phyloP scores from a whole-genome alignment of 1,139 yeast species.

The Diutina pseudorugosa region DNA sequence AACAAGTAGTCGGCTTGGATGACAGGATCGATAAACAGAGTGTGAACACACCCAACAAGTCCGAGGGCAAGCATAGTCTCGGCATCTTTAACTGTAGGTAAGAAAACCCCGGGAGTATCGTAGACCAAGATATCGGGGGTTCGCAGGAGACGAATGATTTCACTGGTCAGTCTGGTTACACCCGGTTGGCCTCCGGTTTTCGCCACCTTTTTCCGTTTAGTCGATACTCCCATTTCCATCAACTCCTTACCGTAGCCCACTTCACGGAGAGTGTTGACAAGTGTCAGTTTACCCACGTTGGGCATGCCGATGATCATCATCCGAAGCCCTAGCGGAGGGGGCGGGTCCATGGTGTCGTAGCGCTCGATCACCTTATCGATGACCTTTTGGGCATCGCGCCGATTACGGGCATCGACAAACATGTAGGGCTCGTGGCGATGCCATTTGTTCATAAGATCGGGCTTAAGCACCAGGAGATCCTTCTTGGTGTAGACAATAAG shows the following conservation, averaged over 20 bases:
- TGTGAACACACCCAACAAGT: constrained; percentile 68
- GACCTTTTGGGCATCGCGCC: constrained; percentile 38
- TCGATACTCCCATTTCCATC: constrained; percentile 19
- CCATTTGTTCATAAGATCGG: constrained; percentile 34
- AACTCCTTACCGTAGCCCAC: constrained; percentile 29
- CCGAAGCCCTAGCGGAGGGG: constrained; percentile 75
- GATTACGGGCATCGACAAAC: constrained; percentile 47
- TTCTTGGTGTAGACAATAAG: constrained; percentile 58
- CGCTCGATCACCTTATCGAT: constrained; percentile 36
- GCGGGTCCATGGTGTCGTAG: constrained; percentile 36
- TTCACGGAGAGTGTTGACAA: constrained; percentile 62
- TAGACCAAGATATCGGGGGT: constrained; percentile 62
- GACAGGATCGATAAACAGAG: constrained; percentile 64
- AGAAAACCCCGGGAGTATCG: constrained; percentile 89
- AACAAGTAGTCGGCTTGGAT: constrained; percentile 80
- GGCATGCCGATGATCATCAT: constrained; percentile 89
- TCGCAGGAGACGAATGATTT: constrained; percentile 50
- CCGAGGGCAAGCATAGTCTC: constrained; percentile 70
- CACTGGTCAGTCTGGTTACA: constrained; percentile 72
- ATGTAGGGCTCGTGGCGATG: constrained; percentile 45
- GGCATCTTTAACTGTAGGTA: constrained; percentile 58
- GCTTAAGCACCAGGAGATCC: constrained; percentile 33
- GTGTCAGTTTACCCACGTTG: constrained; percentile 92
- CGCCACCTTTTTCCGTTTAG: constrained; percentile 54
- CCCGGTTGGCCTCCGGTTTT: constrained; percentile 86